Evolutionary conservation across 495 filamentous ascomycete species (phyloP).

Genomic region (Cercophora sp.): DNA sequence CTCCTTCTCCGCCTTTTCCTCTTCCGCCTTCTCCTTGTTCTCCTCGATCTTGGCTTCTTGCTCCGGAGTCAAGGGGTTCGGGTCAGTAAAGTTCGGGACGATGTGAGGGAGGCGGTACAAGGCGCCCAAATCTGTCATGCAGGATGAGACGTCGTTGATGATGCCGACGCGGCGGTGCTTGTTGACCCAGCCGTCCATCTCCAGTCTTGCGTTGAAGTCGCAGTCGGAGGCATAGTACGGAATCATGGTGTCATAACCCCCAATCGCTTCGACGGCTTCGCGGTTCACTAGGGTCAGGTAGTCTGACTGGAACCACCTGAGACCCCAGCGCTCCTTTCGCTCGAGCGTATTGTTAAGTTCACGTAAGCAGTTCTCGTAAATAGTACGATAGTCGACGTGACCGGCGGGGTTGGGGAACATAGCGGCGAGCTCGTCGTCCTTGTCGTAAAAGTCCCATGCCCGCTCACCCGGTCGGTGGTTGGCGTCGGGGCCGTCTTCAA

Average conservation of each 20-base stretch:
- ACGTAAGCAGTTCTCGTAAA: constrained; percentile 48
- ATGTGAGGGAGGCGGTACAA: constrained; percentile 41
- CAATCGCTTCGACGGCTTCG: constrained; percentile 47
- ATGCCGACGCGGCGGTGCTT: constrained; percentile 42
- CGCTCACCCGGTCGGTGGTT: constrained; percentile 27
- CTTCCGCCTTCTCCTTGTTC: constrained; percentile 12
- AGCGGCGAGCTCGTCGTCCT: constrained; percentile 33
- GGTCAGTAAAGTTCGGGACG: constrained; percentile 33
- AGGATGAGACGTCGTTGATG: constrained; percentile 48
- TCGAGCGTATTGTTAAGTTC: constrained; percentile 32
- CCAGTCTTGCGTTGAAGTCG: constrained; percentile 53
- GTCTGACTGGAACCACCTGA: constrained; percentile 55
- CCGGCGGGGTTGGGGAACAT: constrained; percentile 27
- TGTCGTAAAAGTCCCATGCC: constrained; percentile 31
- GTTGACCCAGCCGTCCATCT: constrained; percentile 47
- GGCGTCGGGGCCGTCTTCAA: constrained; percentile 41
- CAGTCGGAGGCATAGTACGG: constrained; percentile 60
- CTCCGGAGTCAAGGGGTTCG: constrained; percentile 32
- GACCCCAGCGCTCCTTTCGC: constrained; percentile 41
- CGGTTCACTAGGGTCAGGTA: constrained; percentile 55
- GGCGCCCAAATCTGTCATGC: constrained; percentile 40
- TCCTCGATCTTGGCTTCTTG: constrained; percentile 13
- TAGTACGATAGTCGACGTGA: constrained; percentile 41
- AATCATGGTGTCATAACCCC: constrained; percentile 59
- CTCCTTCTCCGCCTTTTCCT: neutral